Evolutionary conservation across 2,329 filamentous ascomycete genomes (phyloP).

Genomic region (Tolypocladium amazonense): DNA sequence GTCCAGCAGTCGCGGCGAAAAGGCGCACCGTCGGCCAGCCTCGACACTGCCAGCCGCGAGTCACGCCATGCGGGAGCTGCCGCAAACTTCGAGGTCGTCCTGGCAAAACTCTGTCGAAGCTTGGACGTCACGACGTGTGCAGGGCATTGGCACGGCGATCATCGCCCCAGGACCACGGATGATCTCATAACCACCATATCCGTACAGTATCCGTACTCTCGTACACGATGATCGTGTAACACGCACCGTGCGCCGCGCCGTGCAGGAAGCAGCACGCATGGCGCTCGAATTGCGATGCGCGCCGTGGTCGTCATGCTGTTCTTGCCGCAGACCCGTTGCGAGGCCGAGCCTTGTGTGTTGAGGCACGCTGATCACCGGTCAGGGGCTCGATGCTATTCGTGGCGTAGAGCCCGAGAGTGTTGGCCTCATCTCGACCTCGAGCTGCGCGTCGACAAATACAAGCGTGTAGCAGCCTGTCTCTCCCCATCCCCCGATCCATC

Average conservation of each 20-base stretch:
- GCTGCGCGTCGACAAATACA: background rate
- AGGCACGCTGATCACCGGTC: background rate
- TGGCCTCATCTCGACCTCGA: background rate
- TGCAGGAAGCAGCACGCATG: background rate
- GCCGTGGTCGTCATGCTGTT: background rate
- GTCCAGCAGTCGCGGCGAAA: slow-evolving; percentile 7
- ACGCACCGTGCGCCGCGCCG: background rate
- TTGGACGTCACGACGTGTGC: background rate
- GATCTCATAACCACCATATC: background rate
- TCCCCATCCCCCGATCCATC: too few species aligned
- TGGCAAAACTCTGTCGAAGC: background rate
- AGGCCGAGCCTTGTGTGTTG: too few species aligned
- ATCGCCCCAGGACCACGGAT: background rate
- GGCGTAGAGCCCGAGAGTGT: background rate
- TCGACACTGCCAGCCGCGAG: background rate
- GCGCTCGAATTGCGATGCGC: background rate
- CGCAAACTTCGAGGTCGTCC: background rate
- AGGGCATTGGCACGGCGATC: background rate
- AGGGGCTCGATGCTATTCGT: background rate
- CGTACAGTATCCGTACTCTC: background rate
- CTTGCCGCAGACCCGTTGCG: background rate
- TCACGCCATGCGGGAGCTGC: background rate
- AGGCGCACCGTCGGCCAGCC: slow-evolving; percentile 3
- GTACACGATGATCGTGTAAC: background rate
- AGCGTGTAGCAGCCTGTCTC: background rate